phyloP scores from a whole-genome alignment of 192 early-diverging fungal genomes.

The Phycomyces blakesleeanus region DNA sequence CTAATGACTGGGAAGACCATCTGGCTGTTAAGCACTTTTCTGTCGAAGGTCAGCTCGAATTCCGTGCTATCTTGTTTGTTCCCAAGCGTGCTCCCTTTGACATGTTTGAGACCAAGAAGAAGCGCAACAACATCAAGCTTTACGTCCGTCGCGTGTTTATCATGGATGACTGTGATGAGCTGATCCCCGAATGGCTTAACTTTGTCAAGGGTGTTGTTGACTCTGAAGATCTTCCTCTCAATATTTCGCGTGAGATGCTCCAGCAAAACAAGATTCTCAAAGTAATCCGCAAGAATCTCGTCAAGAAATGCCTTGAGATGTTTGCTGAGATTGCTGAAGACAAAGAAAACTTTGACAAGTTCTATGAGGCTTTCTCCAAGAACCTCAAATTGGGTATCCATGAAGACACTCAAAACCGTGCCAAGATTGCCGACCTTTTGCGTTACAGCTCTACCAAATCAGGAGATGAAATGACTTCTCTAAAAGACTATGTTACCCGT shows the following conservation, averaged over 20 bases:
- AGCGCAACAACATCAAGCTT: conserved; percentile 99
- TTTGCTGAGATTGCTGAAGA: conserved; percentile 94
- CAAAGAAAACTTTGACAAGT: conserved; percentile 97
- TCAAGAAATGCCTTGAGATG: conserved; percentile 99
- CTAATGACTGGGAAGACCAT: conserved; percentile 99
- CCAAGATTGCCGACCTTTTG: conserved; percentile 94
- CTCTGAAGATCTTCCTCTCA: conserved; percentile 99
- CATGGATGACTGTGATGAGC: conserved; percentile 98
- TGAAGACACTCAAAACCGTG: conserved; percentile 95
- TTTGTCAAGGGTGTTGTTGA: conserved; percentile 99
- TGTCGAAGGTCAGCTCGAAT: conserved; percentile 98
- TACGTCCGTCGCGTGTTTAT: conserved; percentile 99
- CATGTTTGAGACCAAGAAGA: conserved; percentile 96
- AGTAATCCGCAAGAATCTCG: conserved; percentile 98
- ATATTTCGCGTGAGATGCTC: conserved; percentile 99
- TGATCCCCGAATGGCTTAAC: conserved; percentile 98
- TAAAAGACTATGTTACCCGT: conserved; percentile 99
- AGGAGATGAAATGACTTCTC: conserved; percentile 90
- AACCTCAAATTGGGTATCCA: conserved; percentile 99
- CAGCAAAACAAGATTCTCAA: conserved; percentile 99
- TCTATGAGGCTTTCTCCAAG: conserved; percentile 98
- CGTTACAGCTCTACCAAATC: conserved; percentile 99
- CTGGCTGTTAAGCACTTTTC: conserved; percentile 98
- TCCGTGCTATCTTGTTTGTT: conserved; percentile 96
- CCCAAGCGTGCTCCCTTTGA: conserved; percentile 95